Base-by-base conservation (phyloP, 2,329 filamentous ascomycete genomes). In the Akanthomyces muscarius region DNA sequence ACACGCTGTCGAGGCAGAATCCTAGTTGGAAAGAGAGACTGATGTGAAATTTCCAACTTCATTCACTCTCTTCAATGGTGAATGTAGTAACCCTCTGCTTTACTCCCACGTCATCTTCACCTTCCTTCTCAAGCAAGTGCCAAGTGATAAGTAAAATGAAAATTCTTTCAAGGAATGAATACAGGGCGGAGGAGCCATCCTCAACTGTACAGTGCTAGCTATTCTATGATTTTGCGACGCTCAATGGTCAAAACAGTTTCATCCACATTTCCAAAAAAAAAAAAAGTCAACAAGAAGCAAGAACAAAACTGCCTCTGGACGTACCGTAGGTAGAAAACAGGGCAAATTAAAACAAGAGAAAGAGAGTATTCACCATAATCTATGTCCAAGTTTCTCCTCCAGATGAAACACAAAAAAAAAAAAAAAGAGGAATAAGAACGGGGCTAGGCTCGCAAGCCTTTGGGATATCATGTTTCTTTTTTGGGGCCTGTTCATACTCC, bases 381-480 rank as follows among this genome's bases (percentile, higher is more conserved):
- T 61, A 61, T 52, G 51, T 54, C 42, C 50, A 61, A 38, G 36
- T 61, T 18, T 50, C 30, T 47, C 50, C 51, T 47, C 51, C 48
- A 61, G 48, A 61, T 61, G 45, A 62, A 66, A 42, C 45, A 42
- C 56, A 21, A 21, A 36, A n/a, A 16, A 21, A 36, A n/a, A 16
- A 21, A 66, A 57, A 63, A 50, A 47, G 64, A 23, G 48, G 62
- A 53, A 59, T 50, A 45, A 50, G 42, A 57, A 54, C 36, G 54
- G 30, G 51, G 13, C 25, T 21, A 36, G 51, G 42, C 51, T 42
- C 54, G 45, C 30, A 44, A 45, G 57, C 54, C 45, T 18, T 54
- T 42, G 61, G 66, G 54, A 68, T 58, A 64, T 66, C 65, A 65
- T 66, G 42, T 50, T 58, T 55, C 56, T 63, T 65, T 58, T 57